Conservation (phyloP, 2,329 filamentous ascomycete genomes). For the Hymenoscyphus scutula region DNA sequence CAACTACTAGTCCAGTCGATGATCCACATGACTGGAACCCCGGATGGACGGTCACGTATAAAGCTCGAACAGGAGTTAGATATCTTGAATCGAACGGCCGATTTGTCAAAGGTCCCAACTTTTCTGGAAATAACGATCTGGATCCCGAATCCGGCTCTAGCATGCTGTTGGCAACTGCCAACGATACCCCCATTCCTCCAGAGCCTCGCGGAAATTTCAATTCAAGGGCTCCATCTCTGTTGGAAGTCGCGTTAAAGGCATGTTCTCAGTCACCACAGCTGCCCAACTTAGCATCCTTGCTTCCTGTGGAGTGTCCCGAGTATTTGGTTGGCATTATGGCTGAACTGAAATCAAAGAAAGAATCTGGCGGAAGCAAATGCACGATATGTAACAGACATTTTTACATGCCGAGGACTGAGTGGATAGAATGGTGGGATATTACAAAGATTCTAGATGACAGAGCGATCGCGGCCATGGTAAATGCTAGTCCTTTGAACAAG, state of each 20-base stretch:
- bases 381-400: conserved; percentile 50
- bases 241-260: conserved; percentile 33
- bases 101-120: conserved; percentile 31
- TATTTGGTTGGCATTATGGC: conserved; percentile 26
- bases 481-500: conserved; percentile 28
- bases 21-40: conserved; percentile 19
- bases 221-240: conserved; percentile 33
- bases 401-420: conserved; percentile 53
- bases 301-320: conserved; percentile 26
- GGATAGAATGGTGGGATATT: conserved; percentile 62
- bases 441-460: conserved; percentile 22
- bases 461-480: conserved; percentile 16
- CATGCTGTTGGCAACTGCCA: conserved; percentile 22
- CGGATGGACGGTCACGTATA: conserved; percentile 31
- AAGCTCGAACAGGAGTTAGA: conserved; percentile 31
- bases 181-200: conserved; percentile 24
- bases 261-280: conserved; percentile 28
- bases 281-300: conserved; percentile 24
- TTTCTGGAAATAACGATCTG: conserved; percentile 16
- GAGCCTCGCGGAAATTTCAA: conserved; percentile 15
- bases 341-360: conserved; percentile 40
- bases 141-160: conserved; percentile 1
- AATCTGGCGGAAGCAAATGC: conserved; percentile 51
- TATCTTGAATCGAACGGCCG: conserved; percentile 32
- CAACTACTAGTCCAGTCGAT: conserved; percentile 7